phyloP scores from a whole-genome alignment of 257 asterid genomes.

The Scutellaria baicalensis region DNA sequence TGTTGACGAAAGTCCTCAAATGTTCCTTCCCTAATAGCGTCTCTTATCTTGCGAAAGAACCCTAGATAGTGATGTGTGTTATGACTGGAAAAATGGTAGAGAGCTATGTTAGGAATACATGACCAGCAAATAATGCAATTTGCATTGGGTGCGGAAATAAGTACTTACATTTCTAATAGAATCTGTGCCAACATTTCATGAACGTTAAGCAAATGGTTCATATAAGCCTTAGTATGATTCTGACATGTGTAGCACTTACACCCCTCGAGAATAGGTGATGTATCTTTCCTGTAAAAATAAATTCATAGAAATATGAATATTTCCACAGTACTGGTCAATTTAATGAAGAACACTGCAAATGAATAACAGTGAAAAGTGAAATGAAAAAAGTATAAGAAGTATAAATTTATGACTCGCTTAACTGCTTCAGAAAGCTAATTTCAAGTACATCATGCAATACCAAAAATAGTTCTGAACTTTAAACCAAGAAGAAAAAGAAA shows the following conservation, averaged over 20 bases:
- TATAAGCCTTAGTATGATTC: slow-evolving; percentile 83
- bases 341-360: background rate
- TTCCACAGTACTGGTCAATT: background rate
- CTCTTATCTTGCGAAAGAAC: slow-evolving; percentile 75
- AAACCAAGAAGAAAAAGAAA: no score
- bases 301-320: background rate
- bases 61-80: slow-evolving; percentile 89
- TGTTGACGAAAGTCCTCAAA: slow-evolving; percentile 55
- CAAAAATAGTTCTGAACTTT: no score
- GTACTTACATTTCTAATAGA: slow-evolving; percentile 72
- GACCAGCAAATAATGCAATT: background rate
- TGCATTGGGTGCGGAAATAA: background rate
- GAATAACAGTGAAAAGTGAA: background rate
- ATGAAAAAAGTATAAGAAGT: background rate
- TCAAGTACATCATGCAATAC: background rate
- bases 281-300: slow-evolving; percentile 60
- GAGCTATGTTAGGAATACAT: background rate
- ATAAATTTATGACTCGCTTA: background rate
- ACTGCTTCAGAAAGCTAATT: background rate
- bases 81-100: slow-evolving; percentile 44
- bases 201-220: slow-evolving; percentile 83
- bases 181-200: slow-evolving; percentile 96
- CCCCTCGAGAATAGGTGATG: slow-evolving; percentile 48
- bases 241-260: slow-evolving; percentile 82
- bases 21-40: slow-evolving; percentile 50